A percentile compares a stretch with the other conserved stretches of the same genome.
These are phyloP conservation scores for Turnera subulata DNA, from an alignment of 345 rosid species.

Conservation along the genomic window DNA sequence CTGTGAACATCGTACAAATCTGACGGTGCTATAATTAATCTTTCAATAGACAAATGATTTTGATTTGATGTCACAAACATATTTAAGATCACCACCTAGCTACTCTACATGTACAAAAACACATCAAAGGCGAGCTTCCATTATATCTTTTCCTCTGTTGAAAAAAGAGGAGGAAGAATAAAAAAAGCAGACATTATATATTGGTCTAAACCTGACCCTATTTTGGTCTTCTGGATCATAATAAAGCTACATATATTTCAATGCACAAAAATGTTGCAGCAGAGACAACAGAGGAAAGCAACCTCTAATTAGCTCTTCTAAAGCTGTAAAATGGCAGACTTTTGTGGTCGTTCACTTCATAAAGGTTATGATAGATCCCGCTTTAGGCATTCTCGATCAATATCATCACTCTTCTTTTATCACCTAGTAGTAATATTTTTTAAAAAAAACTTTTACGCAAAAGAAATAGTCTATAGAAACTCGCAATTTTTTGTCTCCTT, in stretches of 20 bases:
- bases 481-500: background rate
- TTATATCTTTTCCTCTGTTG: background rate
- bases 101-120: background rate
- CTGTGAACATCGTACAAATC: slow-evolving; percentile 19
- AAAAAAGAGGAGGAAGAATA: background rate
- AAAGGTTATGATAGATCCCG: background rate
- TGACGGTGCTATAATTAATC: slow-evolving; percentile 18
- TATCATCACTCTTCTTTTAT: background rate
- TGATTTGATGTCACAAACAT: slow-evolving; percentile 24
- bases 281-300: background rate
- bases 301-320: background rate
- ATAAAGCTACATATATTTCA: background rate
- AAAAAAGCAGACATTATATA: background rate
- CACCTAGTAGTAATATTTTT: background rate
- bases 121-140: background rate
- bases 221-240: background rate
- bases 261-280: background rate
- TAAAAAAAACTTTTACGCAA: background rate
- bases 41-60: slow-evolving; percentile 19
- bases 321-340: background rate
- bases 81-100: background rate
- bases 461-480: background rate
- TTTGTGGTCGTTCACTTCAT: background rate
- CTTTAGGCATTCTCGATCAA: background rate
- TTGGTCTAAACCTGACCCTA: background rate